These are phyloP conservation scores for Asparagopsis taxiformis DNA, from an alignment of 31 red algal species.

Conservation along the genomic window DNA sequence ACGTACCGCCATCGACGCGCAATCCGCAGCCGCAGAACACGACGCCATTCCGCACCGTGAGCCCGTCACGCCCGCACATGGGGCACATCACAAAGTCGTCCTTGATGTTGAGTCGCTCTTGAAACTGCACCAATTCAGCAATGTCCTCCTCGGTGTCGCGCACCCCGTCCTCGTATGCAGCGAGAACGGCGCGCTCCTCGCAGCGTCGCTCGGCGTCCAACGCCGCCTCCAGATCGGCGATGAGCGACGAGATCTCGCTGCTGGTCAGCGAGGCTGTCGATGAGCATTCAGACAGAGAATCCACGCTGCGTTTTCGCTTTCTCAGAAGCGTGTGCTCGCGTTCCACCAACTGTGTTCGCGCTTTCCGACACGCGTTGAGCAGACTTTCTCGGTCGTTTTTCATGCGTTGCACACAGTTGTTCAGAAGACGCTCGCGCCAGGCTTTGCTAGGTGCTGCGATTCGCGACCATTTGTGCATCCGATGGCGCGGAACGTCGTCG, in stretches of 20 bases:
- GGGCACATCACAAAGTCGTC: slow-evolving; percentile 44
- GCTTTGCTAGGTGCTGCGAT: slow-evolving; percentile 13
- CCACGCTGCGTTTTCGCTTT: not conserved
- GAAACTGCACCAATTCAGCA: not conserved
- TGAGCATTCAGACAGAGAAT: not conserved
- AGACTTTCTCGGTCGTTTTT: slow-evolving; percentile 1
- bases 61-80: slow-evolving; percentile 11
- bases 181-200: too few relatives aligned
- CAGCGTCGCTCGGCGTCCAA: slow-evolving; percentile 21
- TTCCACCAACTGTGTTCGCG: slow-evolving; percentile 1
- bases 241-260: slow-evolving; percentile 12
- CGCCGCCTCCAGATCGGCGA: slow-evolving; percentile 26
- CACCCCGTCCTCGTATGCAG: not conserved
- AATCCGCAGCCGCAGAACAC: slow-evolving; percentile 43
- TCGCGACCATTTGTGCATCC: slow-evolving; percentile 28
- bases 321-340: slow-evolving; percentile 9
- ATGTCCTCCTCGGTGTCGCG: slow-evolving; percentile 9
- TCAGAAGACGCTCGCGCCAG: slow-evolving; percentile 24
- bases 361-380: not conserved
- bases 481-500: too few relatives aligned
- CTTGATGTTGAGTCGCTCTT: too few relatives aligned
- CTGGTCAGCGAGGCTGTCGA: too few relatives aligned
- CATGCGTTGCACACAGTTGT: slow-evolving; percentile 17
- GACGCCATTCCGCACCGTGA: slow-evolving; percentile 26
- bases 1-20: slow-evolving; percentile 35